phyloP scores from a whole-genome alignment of 202 grass and related monocot species.

The Panicum virgatum region DNA sequence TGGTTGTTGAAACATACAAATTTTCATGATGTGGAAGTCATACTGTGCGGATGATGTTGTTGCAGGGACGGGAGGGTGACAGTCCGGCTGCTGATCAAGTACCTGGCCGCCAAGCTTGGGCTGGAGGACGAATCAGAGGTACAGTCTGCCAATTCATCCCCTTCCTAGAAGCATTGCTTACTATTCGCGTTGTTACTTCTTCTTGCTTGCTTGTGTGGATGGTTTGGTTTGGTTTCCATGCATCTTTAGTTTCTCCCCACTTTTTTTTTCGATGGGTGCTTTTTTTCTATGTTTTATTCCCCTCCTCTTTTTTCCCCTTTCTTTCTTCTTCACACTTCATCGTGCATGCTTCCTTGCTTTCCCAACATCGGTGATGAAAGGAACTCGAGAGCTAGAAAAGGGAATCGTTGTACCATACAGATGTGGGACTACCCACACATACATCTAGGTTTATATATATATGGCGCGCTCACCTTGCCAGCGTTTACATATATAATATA shows the following conservation, averaged over 20 bases:
- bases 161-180: slow-evolving; percentile 27
- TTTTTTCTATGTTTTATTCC: neutral
- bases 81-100: slow-evolving; percentile 76
- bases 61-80: slow-evolving; percentile 76
- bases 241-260: neutral
- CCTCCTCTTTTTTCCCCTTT: neutral
- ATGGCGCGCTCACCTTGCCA: neutral
- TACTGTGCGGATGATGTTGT: neutral
- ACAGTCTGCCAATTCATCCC: slow-evolving; percentile 19
- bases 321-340: slow-evolving; percentile 19
- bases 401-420: slow-evolving; percentile 47
- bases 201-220: neutral
- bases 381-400: slow-evolving; percentile 71
- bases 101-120: slow-evolving; percentile 74
- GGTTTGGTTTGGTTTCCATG: neutral
- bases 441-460: neutral
- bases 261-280: slow-evolving; percentile 21
- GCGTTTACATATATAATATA: neutral
- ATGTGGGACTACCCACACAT: slow-evolving; percentile 32
- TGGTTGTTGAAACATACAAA: neutral
- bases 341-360: slow-evolving; percentile 52
- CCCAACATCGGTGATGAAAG: slow-evolving; percentile 71
- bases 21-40: neutral
- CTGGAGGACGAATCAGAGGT: slow-evolving; percentile 84
- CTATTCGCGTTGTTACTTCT: neutral